Evolutionary conservation across 2,329 filamentous ascomycete species (phyloP), one percentile per base, ranked within the genome.

Genomic region (Scytalidium sp.): DNA sequence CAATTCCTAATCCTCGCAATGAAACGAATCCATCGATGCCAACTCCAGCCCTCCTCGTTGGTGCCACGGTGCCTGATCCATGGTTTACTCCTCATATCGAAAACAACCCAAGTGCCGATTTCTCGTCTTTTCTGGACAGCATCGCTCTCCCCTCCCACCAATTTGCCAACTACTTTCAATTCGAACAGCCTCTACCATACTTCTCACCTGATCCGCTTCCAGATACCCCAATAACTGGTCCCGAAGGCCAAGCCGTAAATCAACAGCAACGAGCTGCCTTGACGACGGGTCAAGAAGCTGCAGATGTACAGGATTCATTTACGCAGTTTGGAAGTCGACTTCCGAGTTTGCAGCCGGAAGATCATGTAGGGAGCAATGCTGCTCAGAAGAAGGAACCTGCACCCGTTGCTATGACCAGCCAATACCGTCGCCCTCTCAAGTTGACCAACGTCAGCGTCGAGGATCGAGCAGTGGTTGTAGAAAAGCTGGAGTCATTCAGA

Each of bases 401-500:
- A 11, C 17, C 17, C 9, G 15, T 11, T 10, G 23, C 23, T 7
- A 29, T 19, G 20, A 29, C 20, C 6, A 36, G 32, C 15, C 32
- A 15, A 36, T 36, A 36, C 17, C 32, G 32, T n/a, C 39, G 15
- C 6, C 27, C 25, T 41, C 41, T 66, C 65, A 36, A 36, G 32
- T 15, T 36, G 17, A 17, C 69, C 67, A 3, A 70, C 50, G 78
- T 83, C 36, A 81, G 78, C 19, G 73, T 72, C 10, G 71, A 70
- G 50, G 81, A 83, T 54, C 76, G 83, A 58, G 74, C 70, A 5
- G 67, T 74, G 9, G 81, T 85, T 48, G 78, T 79, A 59, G 79
- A 73, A 48, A 74, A 79, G n/a, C 65, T 86, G 1, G 75, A 81
- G 19, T 81, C 85, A 52, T 86, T 85, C 55, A 79, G 79, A 1